A percentile compares a stretch with the other conserved stretches of the same genome.
These are phyloP conservation scores for Podaxis sp. DNA, from an alignment of 768 basidiomycete genomes.

Conservation along the genomic window DNA sequence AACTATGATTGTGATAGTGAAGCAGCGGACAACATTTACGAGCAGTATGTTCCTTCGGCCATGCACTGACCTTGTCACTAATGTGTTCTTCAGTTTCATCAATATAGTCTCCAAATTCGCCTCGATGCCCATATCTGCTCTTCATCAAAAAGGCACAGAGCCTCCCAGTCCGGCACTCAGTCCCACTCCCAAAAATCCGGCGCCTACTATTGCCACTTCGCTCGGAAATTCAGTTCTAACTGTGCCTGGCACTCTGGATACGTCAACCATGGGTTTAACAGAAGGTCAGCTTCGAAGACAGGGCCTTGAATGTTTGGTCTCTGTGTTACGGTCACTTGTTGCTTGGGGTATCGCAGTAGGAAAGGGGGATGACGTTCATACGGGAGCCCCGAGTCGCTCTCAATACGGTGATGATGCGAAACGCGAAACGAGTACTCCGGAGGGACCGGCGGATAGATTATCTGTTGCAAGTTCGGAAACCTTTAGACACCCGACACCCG, in stretches of 20 bases:
- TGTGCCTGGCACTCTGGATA: constrained; percentile 66
- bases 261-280: constrained; percentile 63
- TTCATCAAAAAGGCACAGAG: constrained; percentile 51
- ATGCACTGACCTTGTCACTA: not conserved
- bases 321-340: constrained; percentile 86
- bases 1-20: constrained; percentile 99
- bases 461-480: constrained; percentile 52
- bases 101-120: constrained; percentile 95
- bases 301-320: constrained; percentile 91
- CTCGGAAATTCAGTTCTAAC: constrained; percentile 64
- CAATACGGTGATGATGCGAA: constrained; percentile 52
- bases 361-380: constrained; percentile 41
- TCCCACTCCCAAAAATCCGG: constrained; percentile 48
- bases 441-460: constrained; percentile 55
- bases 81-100: constrained; percentile 60
- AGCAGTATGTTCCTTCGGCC: constrained; percentile 59
- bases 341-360: constrained; percentile 76
- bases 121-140: constrained; percentile 48
- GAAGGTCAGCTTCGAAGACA: constrained; percentile 87
- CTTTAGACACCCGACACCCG: constrained; percentile 70
- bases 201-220: constrained; percentile 28
- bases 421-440: constrained; percentile 52
- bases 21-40: constrained; percentile 95
- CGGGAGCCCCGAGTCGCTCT: constrained; percentile 39
- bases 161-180: constrained; percentile 60